Evolutionary conservation across 306 rosid genomes (phyloP).

Genomic region (Castanea mollissima): DNA sequence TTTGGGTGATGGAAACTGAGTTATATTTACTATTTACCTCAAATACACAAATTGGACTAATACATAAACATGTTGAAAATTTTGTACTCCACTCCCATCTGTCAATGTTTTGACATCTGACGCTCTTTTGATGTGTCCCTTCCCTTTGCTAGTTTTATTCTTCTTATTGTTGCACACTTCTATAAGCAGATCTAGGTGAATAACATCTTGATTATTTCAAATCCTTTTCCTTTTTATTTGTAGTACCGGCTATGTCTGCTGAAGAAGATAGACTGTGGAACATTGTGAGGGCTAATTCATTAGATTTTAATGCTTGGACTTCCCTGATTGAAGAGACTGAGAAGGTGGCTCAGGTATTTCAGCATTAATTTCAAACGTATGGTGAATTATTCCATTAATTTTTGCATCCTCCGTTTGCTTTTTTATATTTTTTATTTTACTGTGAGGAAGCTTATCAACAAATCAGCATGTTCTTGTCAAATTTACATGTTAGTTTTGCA

Average conservation of each 20-base stretch:
- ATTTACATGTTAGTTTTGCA: neutral
- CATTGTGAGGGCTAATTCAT: conserved; percentile 84
- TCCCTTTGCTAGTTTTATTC: neutral
- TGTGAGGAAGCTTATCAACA: neutral
- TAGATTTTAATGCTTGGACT: conserved; percentile 96
- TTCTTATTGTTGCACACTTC: neutral
- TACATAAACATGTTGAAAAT: no score
- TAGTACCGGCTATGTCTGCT: conserved; percentile 61
- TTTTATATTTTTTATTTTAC: neutral
- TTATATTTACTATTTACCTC: no score
- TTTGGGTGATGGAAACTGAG: no score
- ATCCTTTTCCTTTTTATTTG: conserved; percentile 7
- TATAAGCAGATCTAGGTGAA: neutral
- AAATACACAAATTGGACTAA: no score
- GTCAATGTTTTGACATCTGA: no score
- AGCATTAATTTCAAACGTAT: conserved; percentile 1
- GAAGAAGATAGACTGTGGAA: conserved; percentile 97
- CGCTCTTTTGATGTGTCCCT: neutral
- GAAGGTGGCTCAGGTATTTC: conserved; percentile 79
- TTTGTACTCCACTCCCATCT: no score
- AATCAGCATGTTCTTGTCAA: neutral
- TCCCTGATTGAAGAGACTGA: conserved; percentile 94
- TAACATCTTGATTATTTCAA: conserved; percentile 2
- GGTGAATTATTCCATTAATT: neutral
- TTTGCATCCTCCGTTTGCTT: neutral